These are phyloP conservation scores for Pichia sp. DNA, from an alignment of 1,139 yeast species.

Conservation along the genomic window DNA sequence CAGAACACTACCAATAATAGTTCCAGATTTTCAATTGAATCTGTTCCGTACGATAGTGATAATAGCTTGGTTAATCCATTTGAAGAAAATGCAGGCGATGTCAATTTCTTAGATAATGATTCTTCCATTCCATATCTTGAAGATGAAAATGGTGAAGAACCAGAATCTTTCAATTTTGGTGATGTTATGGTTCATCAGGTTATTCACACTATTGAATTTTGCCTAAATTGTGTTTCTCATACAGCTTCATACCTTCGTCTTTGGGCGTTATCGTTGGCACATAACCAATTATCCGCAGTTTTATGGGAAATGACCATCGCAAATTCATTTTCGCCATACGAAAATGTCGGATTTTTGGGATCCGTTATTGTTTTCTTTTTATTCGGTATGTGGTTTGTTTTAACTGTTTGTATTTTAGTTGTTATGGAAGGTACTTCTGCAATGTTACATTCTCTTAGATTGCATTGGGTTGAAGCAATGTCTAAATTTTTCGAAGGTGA, in stretches of 20 bases:
- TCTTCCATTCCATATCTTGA: background rate
- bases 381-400: slow-evolving; percentile 91
- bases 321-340: slow-evolving; percentile 61
- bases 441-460: slow-evolving; percentile 83
- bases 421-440: slow-evolving; percentile 99
- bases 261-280: slow-evolving; percentile 98
- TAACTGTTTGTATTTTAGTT: slow-evolving; percentile 86
- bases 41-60: slow-evolving; percentile 42
- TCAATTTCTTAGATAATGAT: background rate
- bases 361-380: slow-evolving; percentile 66
- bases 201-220: slow-evolving; percentile 96
- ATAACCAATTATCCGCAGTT: slow-evolving; percentile 90
- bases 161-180: slow-evolving; percentile 66
- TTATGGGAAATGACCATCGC: slow-evolving; percentile 94
- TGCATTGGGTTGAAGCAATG: slow-evolving; percentile 91
- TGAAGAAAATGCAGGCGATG: background rate
- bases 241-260: slow-evolving; percentile 94
- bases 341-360: slow-evolving; percentile 55
- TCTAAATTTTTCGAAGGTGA: slow-evolving; percentile 96
- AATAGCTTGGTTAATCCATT: slow-evolving; percentile 35
- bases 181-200: slow-evolving; percentile 97
- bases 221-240: slow-evolving; percentile 94
- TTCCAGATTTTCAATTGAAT: slow-evolving; percentile 53
- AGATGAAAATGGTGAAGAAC: slow-evolving; percentile 39
- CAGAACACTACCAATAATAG: slow-evolving; percentile 49